Base-by-base conservation (phyloP, 345 rosid genomes). In the Tarenaya hassleriana region DNA sequence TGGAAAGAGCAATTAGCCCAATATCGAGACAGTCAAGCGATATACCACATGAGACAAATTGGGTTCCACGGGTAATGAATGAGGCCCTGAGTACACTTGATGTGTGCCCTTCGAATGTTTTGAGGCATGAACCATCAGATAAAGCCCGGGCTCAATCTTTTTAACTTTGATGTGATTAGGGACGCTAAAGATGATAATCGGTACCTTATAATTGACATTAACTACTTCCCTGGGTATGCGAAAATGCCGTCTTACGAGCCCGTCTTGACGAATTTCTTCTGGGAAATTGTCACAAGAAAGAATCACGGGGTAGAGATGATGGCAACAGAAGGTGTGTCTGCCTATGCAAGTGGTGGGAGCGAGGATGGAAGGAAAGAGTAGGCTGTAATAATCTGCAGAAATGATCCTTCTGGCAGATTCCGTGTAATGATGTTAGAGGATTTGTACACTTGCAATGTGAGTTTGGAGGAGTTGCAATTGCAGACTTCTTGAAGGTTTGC, bases 141-240 rank as follows among this genome's bases (percentile, higher is more conserved):
- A 15, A 50, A 72, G 59, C n/a, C n/a, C n/a, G 74, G 78, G 17
- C 69, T 83, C 37, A 71, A 61, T 51, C 73, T 83, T 61, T 77
- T 83, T 58, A 83, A 80, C 60, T 79, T 80, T 52, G 91, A 83
- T 53, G 64, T 83, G 45, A 83, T 83, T 55, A 75, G 80, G 63
- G 86, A 79, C 63, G 75, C 68, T 5, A 71, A 35, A 48, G 75
- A 71, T 64, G 58, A 37, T 42, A 73, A 56, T 54, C 62, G 73
- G 59, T 80, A 73, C 63, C 63, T 77, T 17, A 65, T 83, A 0
- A 72, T 83, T 47, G 91, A 83, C 63, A 68, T 83, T 47, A 83
- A 83, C 71, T 83, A 83, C 72, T 80, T 83, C 52, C 86, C 86
- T 31, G 84, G 91, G 27, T 83, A 71, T 35, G 82, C 75, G 4